Base-by-base conservation (phyloP, 495 filamentous ascomycete genomes). In the Hyaloscypha hepaticicola region DNA sequence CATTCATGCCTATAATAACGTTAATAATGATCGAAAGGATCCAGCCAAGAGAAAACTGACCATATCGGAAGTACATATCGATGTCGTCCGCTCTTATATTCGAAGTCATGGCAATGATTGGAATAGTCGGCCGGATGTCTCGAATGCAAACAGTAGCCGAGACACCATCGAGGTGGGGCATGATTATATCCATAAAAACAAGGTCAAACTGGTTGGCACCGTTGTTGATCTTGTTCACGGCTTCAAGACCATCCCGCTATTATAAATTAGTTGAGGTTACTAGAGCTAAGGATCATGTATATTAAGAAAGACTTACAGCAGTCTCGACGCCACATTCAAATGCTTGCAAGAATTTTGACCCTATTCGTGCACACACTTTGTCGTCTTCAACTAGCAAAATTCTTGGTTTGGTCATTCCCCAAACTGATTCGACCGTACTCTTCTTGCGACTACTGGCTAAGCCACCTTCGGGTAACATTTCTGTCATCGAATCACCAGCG, bases 111-210 rank as follows among this genome's bases (percentile, higher is more conserved):
- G 95, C 96, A 65, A 99, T 91, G 70, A 98, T 95, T 16, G 95
- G 95, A 21, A 92, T 92, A 24, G 86, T 82, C 26, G 79, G 82
- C 67, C 94, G 87, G 68, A 93, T 90, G 74, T 97, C 91, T 61
- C 96, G 89, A 66, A 99, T 97, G 63, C 96, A 86, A 72, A 93
- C 90, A 55, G 93, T 96, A 26, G 95, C 95, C 11, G 93, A 96
- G 29, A 97, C 92, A 56, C 95, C 95, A 72, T 98, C 95, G 21
- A 99, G 80, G 71, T 94, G 88, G 19, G 95, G 95, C 94, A 99
- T 97, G 65, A 98, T 96, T 69, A 99, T 98, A 77, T 98, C 96
- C 95, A 99, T 99, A 50, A 98, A 83, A 51, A 99, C 92, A 48
- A 99, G 77, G 72, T 98, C 93, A 75, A 96, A 98, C 34, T 90